Evolutionary conservation across 345 rosid genomes (phyloP).

Genomic region (Eucalyptus caleyi): DNA sequence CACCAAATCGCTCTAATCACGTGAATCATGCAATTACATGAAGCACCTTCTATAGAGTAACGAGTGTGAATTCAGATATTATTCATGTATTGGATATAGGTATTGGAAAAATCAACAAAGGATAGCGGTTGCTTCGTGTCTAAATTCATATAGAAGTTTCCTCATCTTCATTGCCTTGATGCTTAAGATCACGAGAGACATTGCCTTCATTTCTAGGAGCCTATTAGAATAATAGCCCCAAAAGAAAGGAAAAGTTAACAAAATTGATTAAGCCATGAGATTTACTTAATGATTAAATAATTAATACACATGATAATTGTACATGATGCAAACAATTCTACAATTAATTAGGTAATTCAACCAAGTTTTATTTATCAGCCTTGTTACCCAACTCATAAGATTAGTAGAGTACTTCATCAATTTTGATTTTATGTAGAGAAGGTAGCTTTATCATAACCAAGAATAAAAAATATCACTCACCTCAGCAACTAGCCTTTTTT

Average conservation of each 20-base stretch:
- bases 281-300: neutral
- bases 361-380: too few species aligned
- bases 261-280: neutral
- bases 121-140: neutral
- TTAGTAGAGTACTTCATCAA: too few species aligned
- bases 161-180: neutral
- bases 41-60: too few species aligned
- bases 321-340: neutral
- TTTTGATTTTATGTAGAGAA: too few species aligned
- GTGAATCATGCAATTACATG: too few species aligned
- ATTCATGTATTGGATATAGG: neutral
- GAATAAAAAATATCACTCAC: too few species aligned
- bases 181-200: neutral
- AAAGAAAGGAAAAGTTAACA: neutral
- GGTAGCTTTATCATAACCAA: too few species aligned
- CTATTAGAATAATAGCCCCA: neutral
- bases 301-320: neutral
- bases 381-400: too few species aligned
- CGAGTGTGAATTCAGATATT: too few species aligned
- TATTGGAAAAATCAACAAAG: neutral
- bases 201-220: neutral
- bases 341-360: neutral
- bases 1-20: too few species aligned
- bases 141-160: neutral
- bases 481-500: too few species aligned